Evolutionary conservation across 352 stramenopile species (phyloP), one percentile per base, ranked within the genome.

Genomic region (Globisporangium spiculum): DNA sequence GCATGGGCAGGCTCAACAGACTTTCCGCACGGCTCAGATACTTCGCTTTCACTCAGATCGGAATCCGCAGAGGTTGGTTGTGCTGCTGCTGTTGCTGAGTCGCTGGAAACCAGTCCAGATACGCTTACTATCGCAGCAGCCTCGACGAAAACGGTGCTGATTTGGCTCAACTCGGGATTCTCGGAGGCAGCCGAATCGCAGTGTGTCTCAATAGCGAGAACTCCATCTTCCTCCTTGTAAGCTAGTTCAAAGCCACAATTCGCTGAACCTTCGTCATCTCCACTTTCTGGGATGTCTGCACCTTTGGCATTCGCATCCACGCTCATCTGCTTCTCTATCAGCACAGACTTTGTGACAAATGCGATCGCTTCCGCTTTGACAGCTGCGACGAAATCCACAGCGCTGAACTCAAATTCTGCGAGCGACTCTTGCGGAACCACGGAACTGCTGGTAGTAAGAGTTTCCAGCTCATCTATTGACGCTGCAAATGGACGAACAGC

Each of bases 331-430:
- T 48, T 3, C n/a, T 32, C 32, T 2, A 60, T 32, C 48, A 48
- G 7, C 53, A 48, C 22, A 30, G 24, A 55, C 36, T 55, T 54
- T 30, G n/a, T 60, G 7, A 50, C 46, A 10, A 30, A 20, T 20
- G 36, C 26, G 16, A 70, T 36, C 14, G 66, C 66, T 30, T 56
- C 58, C n/a, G 20, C 27, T 55, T 66, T 24, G 22, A 52, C 22
- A 9, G 38, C 24, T n/a, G 50, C 12, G 14, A 71, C 26, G 27
- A 67, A 71, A 22, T 48, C 52, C 6, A 24, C 48, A 5, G 52
- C 66, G 14, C n/a, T 50, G 36, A 64, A 59, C 7, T 36, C 38
- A 27, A 6, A 1, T 18, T 59, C 24, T 18, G 57, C n/a, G 44
- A 27, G n/a, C 14, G 16, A 18, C n/a, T 60, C 54, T 26, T 8